Evolutionary conservation across 1,284 basidiomycete species (phyloP), one percentile per base, ranked within the genome.

Genomic region (Taiwanofungus camphoratus): DNA sequence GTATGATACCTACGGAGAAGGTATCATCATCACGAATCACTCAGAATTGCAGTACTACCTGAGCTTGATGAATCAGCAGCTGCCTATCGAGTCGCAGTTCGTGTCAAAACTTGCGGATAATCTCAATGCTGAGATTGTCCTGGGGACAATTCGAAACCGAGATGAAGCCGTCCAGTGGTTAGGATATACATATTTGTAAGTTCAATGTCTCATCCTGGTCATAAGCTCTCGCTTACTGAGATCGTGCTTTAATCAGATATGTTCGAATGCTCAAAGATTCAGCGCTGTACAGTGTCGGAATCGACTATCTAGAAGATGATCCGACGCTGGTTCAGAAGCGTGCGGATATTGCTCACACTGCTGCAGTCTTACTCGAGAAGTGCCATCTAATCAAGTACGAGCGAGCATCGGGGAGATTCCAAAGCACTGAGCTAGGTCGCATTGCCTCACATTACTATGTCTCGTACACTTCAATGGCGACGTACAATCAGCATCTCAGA

Each of bases 111-210:
- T 99, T 52, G 91, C 92, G 16, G 96, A 99, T 64, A 97, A 97
- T 60, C 69, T 99, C 54, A 99, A 99, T 61, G 96, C 94, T 15
- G 96, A 99, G 69, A 92, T 99, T 38, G 96, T 99, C 0, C 74
- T 98, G 11, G 96, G 96, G 11, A 95, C 91, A 0, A 87, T 99
- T 41, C 76, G 95, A 51, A 99, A 98, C 63, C 75, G 92, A 21
- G 93, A 99, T 57, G 95, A 99, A 63, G 96, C 93, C 12, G 94
- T 98, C 1, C 92, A 97, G 56, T 99, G 95, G 95, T 68, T 96
- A 13, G 92, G 92, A 0, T 96, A 95, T 62, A 95, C 92, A 0
- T 96, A 96, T 63, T 64, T 94, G 87, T 92, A 57, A 58, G 87
- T 74, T 4, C 22, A 6, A 47, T 31, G 40, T 38, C 41, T 31